Percentiles rank a stretch among this genome's conserved stretches.
phyloP scores from a whole-genome alignment of 345 rosid species.

The Boechera divaricarpa region DNA sequence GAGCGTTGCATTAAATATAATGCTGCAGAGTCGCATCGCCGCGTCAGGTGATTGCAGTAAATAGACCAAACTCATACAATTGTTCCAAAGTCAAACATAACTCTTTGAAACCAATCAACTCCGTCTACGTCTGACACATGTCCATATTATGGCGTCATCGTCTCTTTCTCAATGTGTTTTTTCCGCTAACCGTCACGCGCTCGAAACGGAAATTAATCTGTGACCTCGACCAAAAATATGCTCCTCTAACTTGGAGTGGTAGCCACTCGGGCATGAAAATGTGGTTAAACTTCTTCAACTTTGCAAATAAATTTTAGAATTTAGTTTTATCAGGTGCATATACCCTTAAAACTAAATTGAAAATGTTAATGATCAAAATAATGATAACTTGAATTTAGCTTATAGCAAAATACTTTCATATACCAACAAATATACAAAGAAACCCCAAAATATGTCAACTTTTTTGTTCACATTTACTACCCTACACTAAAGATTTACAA shows the following conservation, averaged over 20 bases:
- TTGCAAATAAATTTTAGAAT: background rate
- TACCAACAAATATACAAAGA: background rate
- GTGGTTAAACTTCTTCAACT: background rate
- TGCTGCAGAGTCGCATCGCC: constrained; percentile 42
- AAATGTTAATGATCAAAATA: background rate
- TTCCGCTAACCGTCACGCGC: background rate
- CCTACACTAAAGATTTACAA: constrained; percentile 26
- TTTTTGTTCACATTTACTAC: constrained; percentile 25
- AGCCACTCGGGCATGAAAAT: background rate
- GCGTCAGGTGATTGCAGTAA: constrained; percentile 19
- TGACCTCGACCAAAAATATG: background rate
- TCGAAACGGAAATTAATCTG: background rate
- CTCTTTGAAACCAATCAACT: background rate
- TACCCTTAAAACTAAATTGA: background rate
- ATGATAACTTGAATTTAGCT: background rate
- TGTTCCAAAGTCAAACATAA: constrained; percentile 31
- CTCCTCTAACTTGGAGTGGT: background rate
- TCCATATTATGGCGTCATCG: constrained; percentile 4
- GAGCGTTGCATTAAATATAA: constrained; percentile 14
- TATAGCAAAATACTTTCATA: background rate
- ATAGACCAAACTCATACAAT: constrained; percentile 25
- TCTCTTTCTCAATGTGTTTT: constrained; percentile 13
- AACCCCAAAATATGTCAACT: background rate
- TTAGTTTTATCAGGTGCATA: background rate
- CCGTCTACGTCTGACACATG: background rate